These are phyloP conservation scores for Cladophialophora chaetospira DNA, from an alignment of 2,329 filamentous ascomycete species.

Conservation along the genomic window DNA sequence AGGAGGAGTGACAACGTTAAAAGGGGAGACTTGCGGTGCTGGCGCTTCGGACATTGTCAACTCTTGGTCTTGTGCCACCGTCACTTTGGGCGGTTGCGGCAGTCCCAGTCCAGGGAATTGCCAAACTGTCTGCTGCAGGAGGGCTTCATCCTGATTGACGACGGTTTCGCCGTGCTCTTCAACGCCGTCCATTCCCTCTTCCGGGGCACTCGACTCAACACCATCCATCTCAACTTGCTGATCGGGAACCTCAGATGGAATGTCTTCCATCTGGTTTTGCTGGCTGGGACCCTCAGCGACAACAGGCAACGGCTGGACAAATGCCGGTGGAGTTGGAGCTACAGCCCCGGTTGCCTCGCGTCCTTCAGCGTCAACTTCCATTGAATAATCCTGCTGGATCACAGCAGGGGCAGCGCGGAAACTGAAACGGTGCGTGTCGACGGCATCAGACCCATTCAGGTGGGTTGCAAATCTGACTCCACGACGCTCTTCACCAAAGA, in stretches of 20 bases:
- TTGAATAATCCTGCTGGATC: background rate
- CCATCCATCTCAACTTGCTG: background rate
- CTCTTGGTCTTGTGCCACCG: no score
- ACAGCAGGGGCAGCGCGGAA: background rate
- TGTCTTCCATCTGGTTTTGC: background rate
- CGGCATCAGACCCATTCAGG: background rate
- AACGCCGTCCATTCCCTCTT: background rate
- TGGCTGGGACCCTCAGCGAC: background rate
- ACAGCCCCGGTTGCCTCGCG: background rate
- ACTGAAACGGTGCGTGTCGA: background rate
- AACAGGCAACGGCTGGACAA: background rate
- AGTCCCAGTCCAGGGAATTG: no score
- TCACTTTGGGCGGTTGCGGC: no score
- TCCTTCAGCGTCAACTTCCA: conserved; percentile 1
- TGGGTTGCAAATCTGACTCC: background rate
- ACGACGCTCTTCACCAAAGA: background rate
- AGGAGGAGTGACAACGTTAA: no score
- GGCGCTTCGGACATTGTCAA: no score
- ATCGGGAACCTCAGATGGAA: background rate
- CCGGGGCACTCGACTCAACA: background rate
- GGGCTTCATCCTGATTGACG: no score
- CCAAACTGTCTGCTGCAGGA: no score
- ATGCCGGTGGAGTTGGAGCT: background rate
- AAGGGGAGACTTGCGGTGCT: no score
- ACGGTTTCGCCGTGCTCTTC: no score